Conservation (phyloP, 2,329 filamentous ascomycete species). For the Fusarium napiforme region DNA sequence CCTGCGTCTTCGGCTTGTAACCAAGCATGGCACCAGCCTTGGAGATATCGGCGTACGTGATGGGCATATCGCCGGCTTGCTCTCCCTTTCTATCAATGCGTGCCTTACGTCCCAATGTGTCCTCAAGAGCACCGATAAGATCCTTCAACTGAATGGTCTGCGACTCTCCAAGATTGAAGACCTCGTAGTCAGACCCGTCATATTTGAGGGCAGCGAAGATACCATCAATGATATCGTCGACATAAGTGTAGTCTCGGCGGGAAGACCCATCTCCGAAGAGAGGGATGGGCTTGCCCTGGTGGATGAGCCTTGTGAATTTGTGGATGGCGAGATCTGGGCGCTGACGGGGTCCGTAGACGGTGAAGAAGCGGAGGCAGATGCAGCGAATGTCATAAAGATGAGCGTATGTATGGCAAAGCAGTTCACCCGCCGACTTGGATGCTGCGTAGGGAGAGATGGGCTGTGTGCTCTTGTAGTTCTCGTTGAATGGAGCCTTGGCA, state of each 20-base stretch:
- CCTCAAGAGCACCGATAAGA: not conserved
- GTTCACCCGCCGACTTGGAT: constrained; percentile 1
- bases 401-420: constrained; percentile 11
- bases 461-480: not conserved
- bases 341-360: constrained; percentile 12
- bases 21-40: constrained; percentile 5
- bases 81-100: constrained; percentile 6
- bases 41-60: constrained; percentile 12
- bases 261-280: constrained; percentile 2
- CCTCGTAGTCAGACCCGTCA: not conserved
- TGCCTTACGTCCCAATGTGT: not conserved
- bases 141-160: constrained; percentile 8
- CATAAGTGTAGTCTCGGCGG: constrained; percentile 6
- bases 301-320: constrained; percentile 19
- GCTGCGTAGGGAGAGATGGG: constrained; percentile 10
- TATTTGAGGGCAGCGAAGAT: constrained; percentile 5
- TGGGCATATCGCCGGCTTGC: constrained; percentile 4
- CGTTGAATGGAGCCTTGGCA: constrained; percentile 10
- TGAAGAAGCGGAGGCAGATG: constrained; percentile 17
- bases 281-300: constrained; percentile 9
- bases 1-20: constrained; percentile 6
- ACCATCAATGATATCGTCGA: constrained; percentile 8
- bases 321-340: constrained; percentile 13
- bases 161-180: constrained; percentile 18
- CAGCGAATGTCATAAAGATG: constrained; percentile 12